A percentile compares a stretch with the other conserved stretches of the same genome.
phyloP scores from a whole-genome alignment of 2,329 filamentous ascomycete species.

The Didymella pomorum region DNA sequence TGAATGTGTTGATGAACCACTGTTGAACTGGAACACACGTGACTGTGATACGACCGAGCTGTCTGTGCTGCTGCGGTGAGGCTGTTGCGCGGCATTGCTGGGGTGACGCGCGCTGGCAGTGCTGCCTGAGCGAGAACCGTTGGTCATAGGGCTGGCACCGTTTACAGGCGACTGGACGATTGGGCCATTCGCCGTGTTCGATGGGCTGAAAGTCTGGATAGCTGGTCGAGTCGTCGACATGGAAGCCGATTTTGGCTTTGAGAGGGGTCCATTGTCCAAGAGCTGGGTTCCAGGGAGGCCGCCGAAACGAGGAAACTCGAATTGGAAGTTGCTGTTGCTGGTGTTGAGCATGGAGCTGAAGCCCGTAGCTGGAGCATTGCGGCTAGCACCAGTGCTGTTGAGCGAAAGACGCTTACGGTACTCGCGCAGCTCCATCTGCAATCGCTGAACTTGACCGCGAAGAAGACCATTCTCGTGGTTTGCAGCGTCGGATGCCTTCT shows the following conservation, averaged over 20 bases:
- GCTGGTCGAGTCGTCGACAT: constrained; percentile 42
- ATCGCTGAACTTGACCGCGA: constrained; percentile 84
- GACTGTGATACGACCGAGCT: constrained; percentile 53
- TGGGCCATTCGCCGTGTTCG: constrained; percentile 37
- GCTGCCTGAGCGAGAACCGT: constrained; percentile 46
- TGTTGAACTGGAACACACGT: constrained; percentile 61
- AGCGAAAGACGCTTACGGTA: constrained; percentile 87
- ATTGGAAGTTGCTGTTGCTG: constrained; percentile 79
- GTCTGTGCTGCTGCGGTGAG: constrained; percentile 49
- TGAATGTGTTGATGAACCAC: constrained; percentile 56
- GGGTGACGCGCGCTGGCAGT: constrained; percentile 37
- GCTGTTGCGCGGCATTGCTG: constrained; percentile 28
- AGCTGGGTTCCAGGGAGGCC: constrained; percentile 62
- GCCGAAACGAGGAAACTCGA: constrained; percentile 96
- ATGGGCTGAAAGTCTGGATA: constrained; percentile 50
- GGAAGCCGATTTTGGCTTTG: constrained; percentile 41
- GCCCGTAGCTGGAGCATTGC: constrained; percentile 57
- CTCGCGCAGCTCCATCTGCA: constrained; percentile 84
- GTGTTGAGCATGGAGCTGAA: constrained; percentile 56
- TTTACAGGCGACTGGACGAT: constrained; percentile 40
- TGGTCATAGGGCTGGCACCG: constrained; percentile 42
- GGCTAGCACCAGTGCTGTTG: constrained; percentile 57
- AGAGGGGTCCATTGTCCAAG: constrained; percentile 57
- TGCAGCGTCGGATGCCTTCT: constrained; percentile 82
- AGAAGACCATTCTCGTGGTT: constrained; percentile 87